Evolutionary conservation across 2,329 filamentous ascomycete species (phyloP).

Genomic region (Blumeria hordei): DNA sequence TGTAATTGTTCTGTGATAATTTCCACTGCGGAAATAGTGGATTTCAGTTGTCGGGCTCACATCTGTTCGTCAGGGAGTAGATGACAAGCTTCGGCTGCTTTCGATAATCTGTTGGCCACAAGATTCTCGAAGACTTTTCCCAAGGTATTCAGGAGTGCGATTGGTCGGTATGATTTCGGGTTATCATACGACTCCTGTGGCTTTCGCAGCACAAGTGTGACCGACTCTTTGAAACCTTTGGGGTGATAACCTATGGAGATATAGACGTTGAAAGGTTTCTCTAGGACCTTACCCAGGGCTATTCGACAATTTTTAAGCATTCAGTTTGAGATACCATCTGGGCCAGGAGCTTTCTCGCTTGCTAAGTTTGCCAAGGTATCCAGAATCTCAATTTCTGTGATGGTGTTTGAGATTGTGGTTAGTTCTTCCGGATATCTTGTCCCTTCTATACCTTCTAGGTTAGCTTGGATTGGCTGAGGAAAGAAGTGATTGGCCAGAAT

Average conservation of each 20-base stretch:
- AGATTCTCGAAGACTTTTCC: neutral
- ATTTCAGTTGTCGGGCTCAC: neutral
- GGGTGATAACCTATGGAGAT: neutral
- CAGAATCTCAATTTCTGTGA: neutral
- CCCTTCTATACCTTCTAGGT: neutral
- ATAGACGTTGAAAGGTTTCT: neutral
- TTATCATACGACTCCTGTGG: neutral
- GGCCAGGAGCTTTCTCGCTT: neutral
- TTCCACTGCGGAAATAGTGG: neutral
- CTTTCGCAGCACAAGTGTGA: neutral
- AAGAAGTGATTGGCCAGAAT: too few species aligned
- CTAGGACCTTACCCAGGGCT: neutral
- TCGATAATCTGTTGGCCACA: neutral
- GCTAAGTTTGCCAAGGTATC: neutral
- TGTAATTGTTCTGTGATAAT: neutral
- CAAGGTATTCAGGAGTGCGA: neutral
- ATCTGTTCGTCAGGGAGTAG: neutral
- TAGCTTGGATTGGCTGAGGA: neutral
- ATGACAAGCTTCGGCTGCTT: neutral
- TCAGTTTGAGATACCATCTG: neutral
- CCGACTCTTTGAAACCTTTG: neutral
- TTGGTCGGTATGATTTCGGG: neutral
- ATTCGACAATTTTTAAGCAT: neutral
- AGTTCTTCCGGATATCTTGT: neutral
- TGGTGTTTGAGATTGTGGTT: neutral